Conservation (phyloP, 2,329 filamentous ascomycete genomes). For the Dactylellina cionopaga region DNA sequence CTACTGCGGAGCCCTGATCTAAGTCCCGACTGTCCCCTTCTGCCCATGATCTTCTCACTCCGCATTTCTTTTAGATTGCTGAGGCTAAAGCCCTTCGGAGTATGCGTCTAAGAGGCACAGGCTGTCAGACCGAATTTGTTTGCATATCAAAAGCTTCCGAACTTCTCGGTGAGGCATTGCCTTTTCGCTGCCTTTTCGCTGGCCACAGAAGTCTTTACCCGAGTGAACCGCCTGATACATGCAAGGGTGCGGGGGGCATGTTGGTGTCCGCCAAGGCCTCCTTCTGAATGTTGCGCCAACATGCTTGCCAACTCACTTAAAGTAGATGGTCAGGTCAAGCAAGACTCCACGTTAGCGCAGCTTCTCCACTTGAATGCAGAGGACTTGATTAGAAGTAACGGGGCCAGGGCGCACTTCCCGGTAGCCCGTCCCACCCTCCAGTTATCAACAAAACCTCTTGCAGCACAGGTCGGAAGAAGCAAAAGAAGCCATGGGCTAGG, state of each 20-base stretch:
- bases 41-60: too few relatives aligned
- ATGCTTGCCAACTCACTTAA: slow-evolving; percentile 13
- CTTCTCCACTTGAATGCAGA: background rate
- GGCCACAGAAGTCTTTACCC: slow-evolving; percentile 22
- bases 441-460: background rate
- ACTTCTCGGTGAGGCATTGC: background rate
- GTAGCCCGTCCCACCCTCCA: slow-evolving; percentile 19
- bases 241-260: slow-evolving; percentile 19
- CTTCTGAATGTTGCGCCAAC: slow-evolving; percentile 33
- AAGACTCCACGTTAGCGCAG: slow-evolving; percentile 27
- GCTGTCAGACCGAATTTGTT: slow-evolving; percentile 15
- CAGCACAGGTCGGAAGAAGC: slow-evolving; percentile 35
- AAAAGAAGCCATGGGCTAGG: slow-evolving; percentile 4
- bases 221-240: slow-evolving; percentile 24
- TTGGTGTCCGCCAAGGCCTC: slow-evolving; percentile 15
- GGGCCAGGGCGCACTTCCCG: slow-evolving; percentile 3
- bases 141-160: background rate
- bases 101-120: slow-evolving; percentile 27
- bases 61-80: too few relatives aligned
- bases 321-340: background rate
- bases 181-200: slow-evolving; percentile 4
- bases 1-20: too few relatives aligned
- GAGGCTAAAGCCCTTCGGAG: slow-evolving; percentile 12
- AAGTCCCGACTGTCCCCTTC: too few relatives aligned
- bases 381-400: background rate